Evolutionary conservation across 2,329 filamentous ascomycete genomes (phyloP), one percentile per base, ranked within the genome.

Genomic region (Didymella pinodella): DNA sequence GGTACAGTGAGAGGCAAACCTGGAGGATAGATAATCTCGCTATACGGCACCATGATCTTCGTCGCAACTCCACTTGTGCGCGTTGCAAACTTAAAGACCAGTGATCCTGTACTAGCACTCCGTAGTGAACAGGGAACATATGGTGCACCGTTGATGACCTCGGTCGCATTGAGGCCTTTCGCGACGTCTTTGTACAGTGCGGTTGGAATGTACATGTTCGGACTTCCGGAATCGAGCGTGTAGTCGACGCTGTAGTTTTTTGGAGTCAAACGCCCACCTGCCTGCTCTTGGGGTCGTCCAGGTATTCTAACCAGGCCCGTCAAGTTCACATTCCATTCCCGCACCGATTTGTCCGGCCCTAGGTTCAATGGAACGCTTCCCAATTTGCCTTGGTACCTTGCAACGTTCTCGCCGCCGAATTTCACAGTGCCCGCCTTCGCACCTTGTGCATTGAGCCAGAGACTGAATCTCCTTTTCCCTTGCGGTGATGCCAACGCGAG

Each of bases 151-250:
- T 54, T 57, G 6, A 47, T 49, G 11, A 54, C 20, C 28, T 57
- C 31, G 1, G 56, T 59, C 3, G 57, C 53, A 32, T 61, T 53
- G 8, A 67, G 40, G 1, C 43, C 54, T 6, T 57, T 44, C 18
- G 58, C 51, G 18, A 64, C 54, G 12, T 48, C 36, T 10, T 54
- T 36, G 47, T 63, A 65, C 2, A 67, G 40, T 11, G 34, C 7
- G 10, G 54, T 54, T 3, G 63, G 65, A 3, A 67, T 41, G 38
- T 67, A 67, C 58, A 67, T 63, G 34, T 65, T 64, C 4, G 63
- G 65, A 25, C 56, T 54, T 8, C 56, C 65, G 3, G 60, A 59
- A 43, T 67, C 65, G 43, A 65, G 34, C 7, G 51, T 54, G 18
- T 41, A 20, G 44, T 40, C 44, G 2, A 59, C 31, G 5, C 25